phyloP scores from a whole-genome alignment of 495 filamentous ascomycete genomes.

The Clohesyomyces aquaticus region DNA sequence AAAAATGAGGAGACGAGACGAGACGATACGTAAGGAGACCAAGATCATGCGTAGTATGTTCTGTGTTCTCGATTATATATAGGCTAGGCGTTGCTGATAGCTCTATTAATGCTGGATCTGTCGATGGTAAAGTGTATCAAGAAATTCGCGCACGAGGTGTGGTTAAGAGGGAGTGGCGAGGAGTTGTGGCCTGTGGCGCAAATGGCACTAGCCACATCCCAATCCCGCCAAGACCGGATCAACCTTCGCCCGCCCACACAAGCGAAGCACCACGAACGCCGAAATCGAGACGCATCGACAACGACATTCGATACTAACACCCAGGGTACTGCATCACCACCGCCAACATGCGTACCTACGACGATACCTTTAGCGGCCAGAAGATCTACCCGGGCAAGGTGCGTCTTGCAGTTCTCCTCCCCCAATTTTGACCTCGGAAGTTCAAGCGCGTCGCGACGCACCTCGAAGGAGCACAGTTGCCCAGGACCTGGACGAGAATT shows the following conservation, averaged over 20 bases:
- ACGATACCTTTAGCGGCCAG: constrained; percentile 96
- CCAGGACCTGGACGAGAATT: not conserved
- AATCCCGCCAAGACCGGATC: constrained; percentile 11
- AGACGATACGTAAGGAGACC: too few relatives aligned
- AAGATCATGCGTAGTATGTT: too few relatives aligned
- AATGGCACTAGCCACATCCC: constrained; percentile 20
- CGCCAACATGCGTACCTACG: constrained; percentile 95
- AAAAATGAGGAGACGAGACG: too few relatives aligned
- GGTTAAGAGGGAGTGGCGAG: too few relatives aligned
- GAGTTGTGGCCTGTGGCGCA: constrained; percentile 20
- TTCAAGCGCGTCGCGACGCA: not conserved
- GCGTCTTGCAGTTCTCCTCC: constrained; percentile 49
- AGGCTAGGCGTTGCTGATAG: too few relatives aligned
- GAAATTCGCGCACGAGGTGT: too few relatives aligned
- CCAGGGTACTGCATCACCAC: constrained; percentile 45
- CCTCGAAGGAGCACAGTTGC: not conserved
- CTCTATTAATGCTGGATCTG: too few relatives aligned
- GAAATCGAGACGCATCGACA: constrained; percentile 35
- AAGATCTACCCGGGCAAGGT: constrained; percentile 99
- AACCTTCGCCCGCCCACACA: constrained; percentile 23
- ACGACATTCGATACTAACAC: constrained; percentile 39
- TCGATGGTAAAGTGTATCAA: too few relatives aligned
- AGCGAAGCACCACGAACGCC: constrained; percentile 22
- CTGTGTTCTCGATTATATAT: too few relatives aligned
- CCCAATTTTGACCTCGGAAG: constrained; percentile 7